Evolutionary conservation across 805 yeast genomes (phyloP).

Genomic region (Blastobotrys terrestris): DNA sequence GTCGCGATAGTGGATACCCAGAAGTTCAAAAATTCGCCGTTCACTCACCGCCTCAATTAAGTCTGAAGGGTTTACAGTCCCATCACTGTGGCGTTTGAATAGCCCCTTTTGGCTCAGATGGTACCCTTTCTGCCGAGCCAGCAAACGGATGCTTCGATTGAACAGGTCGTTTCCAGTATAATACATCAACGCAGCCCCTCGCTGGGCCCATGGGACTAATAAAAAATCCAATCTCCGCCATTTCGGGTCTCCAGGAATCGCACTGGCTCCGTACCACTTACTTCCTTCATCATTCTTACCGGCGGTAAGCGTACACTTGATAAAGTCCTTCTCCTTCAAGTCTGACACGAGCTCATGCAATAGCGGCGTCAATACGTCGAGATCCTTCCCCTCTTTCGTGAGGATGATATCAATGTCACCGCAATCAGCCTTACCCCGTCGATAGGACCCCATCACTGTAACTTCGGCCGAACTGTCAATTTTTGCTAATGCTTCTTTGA

Average conservation of each 20-base stretch:
- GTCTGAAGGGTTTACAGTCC: constrained; percentile 11
- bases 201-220: constrained; percentile 38
- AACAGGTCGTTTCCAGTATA: constrained; percentile 51
- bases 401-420: constrained; percentile 52
- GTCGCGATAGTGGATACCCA: constrained; percentile 36
- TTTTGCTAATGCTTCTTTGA: constrained; percentile 24
- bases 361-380: constrained; percentile 21
- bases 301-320: constrained; percentile 29
- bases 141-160: constrained; percentile 41
- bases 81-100: constrained; percentile 15
- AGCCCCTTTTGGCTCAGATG: constrained; percentile 42
- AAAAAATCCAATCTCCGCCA: constrained; percentile 53
- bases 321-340: constrained; percentile 31
- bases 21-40: constrained; percentile 37
- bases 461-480: constrained; percentile 35
- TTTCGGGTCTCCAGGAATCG: constrained; percentile 22
- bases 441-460: constrained; percentile 46
- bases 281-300: constrained; percentile 19
- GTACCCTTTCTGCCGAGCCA: constrained; percentile 38
- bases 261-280: constrained; percentile 33
- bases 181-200: constrained; percentile 46
- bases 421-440: constrained; percentile 41
- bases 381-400: constrained; percentile 31
- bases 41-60: constrained; percentile 43
- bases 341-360: constrained; percentile 22